Evolutionary conservation across 768 basidiomycete species (phyloP).

Genomic region (Imleria badia): DNA sequence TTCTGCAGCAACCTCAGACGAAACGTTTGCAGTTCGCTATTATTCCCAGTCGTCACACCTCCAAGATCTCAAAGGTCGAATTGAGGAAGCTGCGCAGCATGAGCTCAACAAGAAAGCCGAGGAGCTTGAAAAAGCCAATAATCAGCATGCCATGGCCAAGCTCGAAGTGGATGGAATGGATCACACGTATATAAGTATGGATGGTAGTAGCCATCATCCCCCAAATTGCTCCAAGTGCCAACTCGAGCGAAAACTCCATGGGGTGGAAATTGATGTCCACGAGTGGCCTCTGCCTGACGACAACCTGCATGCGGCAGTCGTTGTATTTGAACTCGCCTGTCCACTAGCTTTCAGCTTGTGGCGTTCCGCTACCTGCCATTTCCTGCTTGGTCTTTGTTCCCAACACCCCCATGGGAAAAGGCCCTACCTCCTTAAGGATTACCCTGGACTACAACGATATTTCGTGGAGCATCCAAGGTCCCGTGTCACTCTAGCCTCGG

Average conservation of each 20-base stretch:
- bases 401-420: background rate
- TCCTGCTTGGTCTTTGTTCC: constrained; percentile 37
- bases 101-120: constrained; percentile 18
- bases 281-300: constrained; percentile 47
- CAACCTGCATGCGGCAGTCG: constrained; percentile 14
- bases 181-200: background rate
- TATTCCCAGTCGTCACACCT: constrained; percentile 23
- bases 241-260: constrained; percentile 9
- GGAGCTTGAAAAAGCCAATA: constrained; percentile 29
- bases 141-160: background rate
- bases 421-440: background rate
- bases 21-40: constrained; percentile 36
- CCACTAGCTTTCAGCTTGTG: constrained; percentile 40
- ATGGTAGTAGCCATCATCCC: background rate
- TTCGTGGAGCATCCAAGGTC: no score
- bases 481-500: no score
- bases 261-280: constrained; percentile 33
- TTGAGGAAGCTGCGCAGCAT: constrained; percentile 27
- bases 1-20: constrained; percentile 9
- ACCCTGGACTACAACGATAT: background rate
- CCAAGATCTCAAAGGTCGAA: constrained; percentile 23
- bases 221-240: constrained; percentile 21
- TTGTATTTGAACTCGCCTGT: constrained; percentile 43
- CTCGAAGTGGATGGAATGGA: background rate
- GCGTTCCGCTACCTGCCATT: constrained; percentile 22